A percentile compares a stretch with the other conserved stretches of the same genome.
Evolutionary conservation across 768 basidiomycete species (phyloP).

Genomic region (Paxillus ammoniavirescens): DNA sequence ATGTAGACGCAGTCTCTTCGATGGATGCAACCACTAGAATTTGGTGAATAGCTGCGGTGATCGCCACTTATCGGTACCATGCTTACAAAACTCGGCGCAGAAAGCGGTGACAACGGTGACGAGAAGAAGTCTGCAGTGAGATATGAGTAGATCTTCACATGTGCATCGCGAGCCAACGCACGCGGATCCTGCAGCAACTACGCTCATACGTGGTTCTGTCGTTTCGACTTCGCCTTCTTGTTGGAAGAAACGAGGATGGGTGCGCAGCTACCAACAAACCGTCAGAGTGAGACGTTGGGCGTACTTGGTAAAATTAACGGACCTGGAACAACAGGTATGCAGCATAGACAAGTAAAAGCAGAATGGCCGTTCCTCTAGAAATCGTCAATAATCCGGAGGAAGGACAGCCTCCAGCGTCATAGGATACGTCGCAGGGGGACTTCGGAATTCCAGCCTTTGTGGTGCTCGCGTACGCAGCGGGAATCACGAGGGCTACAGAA

Average conservation of each 20-base stretch:
- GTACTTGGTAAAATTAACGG: conserved; percentile 12
- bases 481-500: conserved; percentile 74
- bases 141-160: not conserved
- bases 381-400: conserved; percentile 63
- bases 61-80: not conserved
- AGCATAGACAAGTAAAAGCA: conserved; percentile 72
- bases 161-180: conserved; percentile 14
- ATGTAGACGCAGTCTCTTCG: conserved; percentile 83
- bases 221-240: conserved; percentile 32
- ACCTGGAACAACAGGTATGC: conserved; percentile 79
- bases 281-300: conserved; percentile 2
- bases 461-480: conserved; percentile 77
- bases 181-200: conserved; percentile 60
- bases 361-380: conserved; percentile 76
- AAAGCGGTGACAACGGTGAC: conserved; percentile 84
- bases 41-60: not conserved
- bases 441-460: conserved; percentile 10
- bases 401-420: conserved; percentile 13
- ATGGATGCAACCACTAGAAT: conserved; percentile 77
- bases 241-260: conserved; percentile 66
- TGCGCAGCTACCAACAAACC: conserved; percentile 52
- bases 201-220: conserved; percentile 59
- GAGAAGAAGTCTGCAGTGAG: conserved; percentile 51
- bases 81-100: conserved; percentile 83
- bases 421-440: conserved; percentile 2